These are phyloP conservation scores for Parascedosporium putredinis DNA, from an alignment of 2,329 filamentous ascomycete genomes.

Conservation along the genomic window DNA sequence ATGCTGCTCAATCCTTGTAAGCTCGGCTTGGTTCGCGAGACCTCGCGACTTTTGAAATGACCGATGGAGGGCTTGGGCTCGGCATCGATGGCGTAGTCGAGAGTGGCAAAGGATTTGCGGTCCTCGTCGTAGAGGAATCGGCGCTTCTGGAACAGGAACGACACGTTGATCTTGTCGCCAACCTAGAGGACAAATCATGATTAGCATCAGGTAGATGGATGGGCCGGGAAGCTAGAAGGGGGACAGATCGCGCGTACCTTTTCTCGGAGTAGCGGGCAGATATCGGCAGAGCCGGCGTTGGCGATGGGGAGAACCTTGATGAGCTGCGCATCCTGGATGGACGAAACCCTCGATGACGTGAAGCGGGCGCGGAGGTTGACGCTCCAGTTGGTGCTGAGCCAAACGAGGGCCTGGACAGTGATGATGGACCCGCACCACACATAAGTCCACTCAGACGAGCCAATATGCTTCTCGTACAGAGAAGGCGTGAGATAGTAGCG, in stretches of 20 bases:
- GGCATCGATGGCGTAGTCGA: constrained; percentile 73
- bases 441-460: constrained; percentile 95
- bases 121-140: constrained; percentile 77
- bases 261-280: constrained; percentile 71
- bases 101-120: constrained; percentile 65
- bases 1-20: constrained; percentile 74
- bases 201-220: neutral
- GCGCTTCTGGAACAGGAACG: constrained; percentile 96
- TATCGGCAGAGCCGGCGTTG: constrained; percentile 83
- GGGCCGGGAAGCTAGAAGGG: neutral
- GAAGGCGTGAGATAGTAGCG: constrained; percentile 74
- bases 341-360: constrained; percentile 61
- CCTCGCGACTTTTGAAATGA: constrained; percentile 73
- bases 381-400: constrained; percentile 97
- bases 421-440: constrained; percentile 85
- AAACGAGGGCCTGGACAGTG: constrained; percentile 77
- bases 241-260: constrained; percentile 33
- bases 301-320: constrained; percentile 89
- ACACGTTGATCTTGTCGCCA: constrained; percentile 64
- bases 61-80: constrained; percentile 73
- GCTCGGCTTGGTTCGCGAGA: constrained; percentile 61
- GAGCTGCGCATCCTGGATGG: constrained; percentile 63
- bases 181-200: constrained; percentile 28
- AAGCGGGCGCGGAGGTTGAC: constrained; percentile 76
- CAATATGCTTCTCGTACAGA: constrained; percentile 83